Conservation (phyloP, 805 yeast species). For the Candida yuanshanica region DNA sequence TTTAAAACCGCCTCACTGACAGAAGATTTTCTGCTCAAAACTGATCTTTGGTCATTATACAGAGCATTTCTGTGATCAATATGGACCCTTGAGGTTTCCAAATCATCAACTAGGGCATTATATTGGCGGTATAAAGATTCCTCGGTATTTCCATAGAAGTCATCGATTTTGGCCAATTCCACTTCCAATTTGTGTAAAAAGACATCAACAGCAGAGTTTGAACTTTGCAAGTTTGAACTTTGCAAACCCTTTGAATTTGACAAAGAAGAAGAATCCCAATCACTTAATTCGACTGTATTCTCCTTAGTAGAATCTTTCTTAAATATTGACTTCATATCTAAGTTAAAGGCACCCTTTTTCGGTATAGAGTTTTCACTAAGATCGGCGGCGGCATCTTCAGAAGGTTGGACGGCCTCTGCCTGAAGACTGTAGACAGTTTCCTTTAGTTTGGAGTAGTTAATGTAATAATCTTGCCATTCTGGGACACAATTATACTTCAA, state of each 20-base stretch:
- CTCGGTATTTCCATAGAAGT: conserved; percentile 44
- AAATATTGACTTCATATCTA: not conserved
- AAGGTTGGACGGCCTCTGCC: conserved; percentile 25
- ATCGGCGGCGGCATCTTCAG: conserved; percentile 3
- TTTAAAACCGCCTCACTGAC: conserved; percentile 16
- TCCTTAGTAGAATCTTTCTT: conserved; percentile 1
- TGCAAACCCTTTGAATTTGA: conserved; percentile 1
- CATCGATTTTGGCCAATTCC: conserved; percentile 49
- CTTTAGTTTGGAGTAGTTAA: conserved; percentile 60
- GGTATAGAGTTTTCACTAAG: conserved; percentile 9
- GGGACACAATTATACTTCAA: conserved; percentile 69
- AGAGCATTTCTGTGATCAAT: conserved; percentile 20
- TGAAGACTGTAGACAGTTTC: conserved; percentile 52
- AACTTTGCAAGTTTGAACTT: conserved; percentile 10
- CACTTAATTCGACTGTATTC: conserved; percentile 23
- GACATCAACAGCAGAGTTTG: conserved; percentile 30
- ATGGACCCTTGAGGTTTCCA: conserved; percentile 32
- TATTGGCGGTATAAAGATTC: conserved; percentile 39
- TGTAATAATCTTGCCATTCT: conserved; percentile 81
- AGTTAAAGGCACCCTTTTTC: not conserved
- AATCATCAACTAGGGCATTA: conserved; percentile 41
- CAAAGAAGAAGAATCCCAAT: conserved; percentile 7
- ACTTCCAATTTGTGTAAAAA: conserved; percentile 40
- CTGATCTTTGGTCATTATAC: conserved; percentile 19
- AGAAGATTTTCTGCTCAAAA: conserved; percentile 19